These are phyloP conservation scores for Coniferiporia sulphurascens DNA, from an alignment of 1,284 basidiomycete species.

Conservation along the genomic window DNA sequence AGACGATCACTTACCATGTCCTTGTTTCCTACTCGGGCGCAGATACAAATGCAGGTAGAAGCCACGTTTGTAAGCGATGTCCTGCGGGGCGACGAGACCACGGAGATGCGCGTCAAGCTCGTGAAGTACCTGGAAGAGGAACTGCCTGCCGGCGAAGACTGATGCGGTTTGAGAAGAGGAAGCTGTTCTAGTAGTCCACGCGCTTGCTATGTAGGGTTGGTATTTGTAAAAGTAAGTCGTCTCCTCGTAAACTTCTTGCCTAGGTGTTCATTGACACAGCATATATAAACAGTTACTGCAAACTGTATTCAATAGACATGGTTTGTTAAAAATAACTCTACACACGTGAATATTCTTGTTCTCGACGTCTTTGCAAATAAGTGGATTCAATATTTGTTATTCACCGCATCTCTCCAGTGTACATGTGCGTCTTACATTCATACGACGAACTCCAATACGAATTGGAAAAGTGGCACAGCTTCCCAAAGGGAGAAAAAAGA, in stretches of 20 bases:
- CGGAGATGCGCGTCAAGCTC: constrained; percentile 89
- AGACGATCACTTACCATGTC: neutral
- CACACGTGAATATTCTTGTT: neutral
- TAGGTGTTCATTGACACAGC: neutral
- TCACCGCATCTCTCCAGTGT: too few relatives aligned
- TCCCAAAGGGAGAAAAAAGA: too few relatives aligned
- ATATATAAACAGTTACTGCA: neutral
- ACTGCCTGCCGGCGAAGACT: constrained; percentile 77
- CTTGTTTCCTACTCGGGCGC: constrained; percentile 15
- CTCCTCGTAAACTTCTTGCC: neutral
- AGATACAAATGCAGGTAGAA: constrained; percentile 97
- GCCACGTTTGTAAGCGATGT: constrained; percentile 88
- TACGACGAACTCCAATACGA: too few relatives aligned
- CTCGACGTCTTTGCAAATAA: neutral
- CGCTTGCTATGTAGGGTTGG: neutral
- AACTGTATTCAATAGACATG: neutral
- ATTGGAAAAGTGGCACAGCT: too few relatives aligned
- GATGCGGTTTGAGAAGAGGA: constrained; percentile 17
- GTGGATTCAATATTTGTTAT: too few relatives aligned
- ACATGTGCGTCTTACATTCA: too few relatives aligned
- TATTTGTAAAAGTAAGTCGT: neutral
- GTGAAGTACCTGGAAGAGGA: constrained; percentile 95
- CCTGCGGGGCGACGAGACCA: constrained; percentile 89
- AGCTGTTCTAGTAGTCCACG: neutral
- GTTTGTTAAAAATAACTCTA: neutral